phyloP scores from a whole-genome alignment of 2,329 filamentous ascomycete species.

The Claviceps quebecensis region DNA sequence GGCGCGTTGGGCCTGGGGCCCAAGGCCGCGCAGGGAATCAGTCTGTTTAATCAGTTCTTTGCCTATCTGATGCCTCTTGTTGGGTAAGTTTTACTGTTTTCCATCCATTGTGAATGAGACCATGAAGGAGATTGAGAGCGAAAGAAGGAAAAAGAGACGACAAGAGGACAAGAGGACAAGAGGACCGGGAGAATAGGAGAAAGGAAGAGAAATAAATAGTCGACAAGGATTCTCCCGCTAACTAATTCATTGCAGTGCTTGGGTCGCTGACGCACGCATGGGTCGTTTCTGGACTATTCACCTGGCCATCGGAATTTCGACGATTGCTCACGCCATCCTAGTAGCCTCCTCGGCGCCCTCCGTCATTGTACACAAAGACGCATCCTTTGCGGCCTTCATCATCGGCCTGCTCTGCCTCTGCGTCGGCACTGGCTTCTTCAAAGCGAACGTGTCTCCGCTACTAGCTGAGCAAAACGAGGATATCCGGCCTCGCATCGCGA shows the following conservation, averaged over 20 bases:
- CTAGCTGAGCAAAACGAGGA: constrained; percentile 57
- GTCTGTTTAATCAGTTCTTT: constrained; percentile 46
- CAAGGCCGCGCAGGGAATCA: constrained; percentile 35
- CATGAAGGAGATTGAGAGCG: not conserved
- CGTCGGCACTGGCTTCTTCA: constrained; percentile 67
- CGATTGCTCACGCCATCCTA: constrained; percentile 52
- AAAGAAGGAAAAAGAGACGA: not conserved
- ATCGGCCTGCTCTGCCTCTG: constrained; percentile 43
- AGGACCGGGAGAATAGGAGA: not conserved
- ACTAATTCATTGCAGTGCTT: constrained; percentile 21
- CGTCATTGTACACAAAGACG: constrained; percentile 43
- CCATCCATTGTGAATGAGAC: not conserved
- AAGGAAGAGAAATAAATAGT: not conserved
- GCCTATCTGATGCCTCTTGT: constrained; percentile 45
- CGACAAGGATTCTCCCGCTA: not conserved
- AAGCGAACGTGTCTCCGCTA: constrained; percentile 61
- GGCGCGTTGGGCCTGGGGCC: constrained; percentile 46
- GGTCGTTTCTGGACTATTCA: constrained; percentile 64
- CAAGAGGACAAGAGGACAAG: not conserved
- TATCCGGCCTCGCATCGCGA: constrained; percentile 41
- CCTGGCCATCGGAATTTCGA: constrained; percentile 49
- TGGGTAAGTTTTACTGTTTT: constrained; percentile 23
- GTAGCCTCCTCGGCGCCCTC: constrained; percentile 49
- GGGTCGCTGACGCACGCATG: constrained; percentile 53
- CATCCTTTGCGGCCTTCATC: constrained; percentile 51